Base-by-base conservation (phyloP, 768 basidiomycete genomes). In the Lactifluus echinatus region DNA sequence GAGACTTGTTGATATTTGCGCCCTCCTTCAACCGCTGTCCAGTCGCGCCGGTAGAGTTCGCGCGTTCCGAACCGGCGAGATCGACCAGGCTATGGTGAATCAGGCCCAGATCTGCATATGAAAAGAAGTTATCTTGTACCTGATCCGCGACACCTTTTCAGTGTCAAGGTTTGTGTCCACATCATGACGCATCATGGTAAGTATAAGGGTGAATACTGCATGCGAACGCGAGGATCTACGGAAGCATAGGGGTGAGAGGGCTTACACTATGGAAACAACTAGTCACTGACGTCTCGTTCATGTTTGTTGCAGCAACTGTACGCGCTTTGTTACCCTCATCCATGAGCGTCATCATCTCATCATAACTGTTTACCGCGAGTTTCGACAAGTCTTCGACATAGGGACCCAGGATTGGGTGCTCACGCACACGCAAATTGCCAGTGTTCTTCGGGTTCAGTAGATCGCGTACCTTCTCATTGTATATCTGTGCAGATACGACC, bases 301-400 rank as follows among this genome's bases (percentile, higher is more conserved):
- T 99, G 72, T 96, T 93, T 21, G 96, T 99, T 24, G 96, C 94
- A 21, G 96, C 96, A 23, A 99, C 95, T 14, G 96, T 98, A 49
- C 96, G 79, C 50, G 96, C 94, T 75, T 98, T 97, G 72, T 97
- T 99, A 37, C 95, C 95, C 71, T 99, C 95, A 74, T 99, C 95
- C 95, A 98, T 98, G 68, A 99, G 85, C 5, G 87, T 92, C 88
- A 96, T 95, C 88, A 99, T 96, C 69, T 96, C 95, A 29, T 89
- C 82, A 68, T 94, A 98, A 70, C 78, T 87, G 67, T 81, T 85
- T 44, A 98, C 96, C 28, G 86, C 86, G 53, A 98, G 82, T 72
- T 92, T 92, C 66, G 91, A 93, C 56, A 99, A 77, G 74, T 95
- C 93, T 73, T 99, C 96, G 50, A 99, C 96, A 69, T 99, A 99